Conservation (phyloP, 2,329 filamentous ascomycete species). For the Nemania serpens region DNA sequence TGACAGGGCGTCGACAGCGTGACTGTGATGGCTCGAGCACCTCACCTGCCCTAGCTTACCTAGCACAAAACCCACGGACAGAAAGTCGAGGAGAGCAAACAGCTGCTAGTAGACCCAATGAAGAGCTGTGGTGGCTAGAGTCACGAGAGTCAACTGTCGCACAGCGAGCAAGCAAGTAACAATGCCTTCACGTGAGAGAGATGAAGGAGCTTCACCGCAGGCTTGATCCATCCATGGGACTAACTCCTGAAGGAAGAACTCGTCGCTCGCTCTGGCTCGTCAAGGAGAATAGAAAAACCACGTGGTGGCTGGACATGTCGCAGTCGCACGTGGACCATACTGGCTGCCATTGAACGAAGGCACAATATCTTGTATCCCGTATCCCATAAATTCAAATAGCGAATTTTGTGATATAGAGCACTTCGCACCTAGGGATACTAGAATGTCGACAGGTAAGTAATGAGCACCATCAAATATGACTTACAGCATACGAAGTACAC, state of each 20-base stretch:
- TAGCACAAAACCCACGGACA: too few relatives aligned
- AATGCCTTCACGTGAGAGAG: neutral
- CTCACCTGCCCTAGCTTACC: too few relatives aligned
- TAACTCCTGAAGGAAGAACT: neutral
- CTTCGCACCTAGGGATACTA: too few relatives aligned
- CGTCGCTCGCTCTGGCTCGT: too few relatives aligned
- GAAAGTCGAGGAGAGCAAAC: neutral
- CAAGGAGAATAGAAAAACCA: neutral
- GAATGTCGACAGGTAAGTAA: too few relatives aligned
- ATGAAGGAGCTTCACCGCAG: neutral
- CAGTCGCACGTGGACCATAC: too few relatives aligned
- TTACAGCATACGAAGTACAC: too few relatives aligned
- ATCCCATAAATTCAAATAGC: too few relatives aligned
- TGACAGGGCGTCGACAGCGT: conserved; percentile 6
- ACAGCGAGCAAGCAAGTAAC: neutral
- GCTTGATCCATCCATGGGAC: neutral
- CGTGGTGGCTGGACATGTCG: neutral
- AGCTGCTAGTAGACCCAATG: neutral
- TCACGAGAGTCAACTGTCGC: neutral
- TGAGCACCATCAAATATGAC: too few relatives aligned
- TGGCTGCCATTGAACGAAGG: too few relatives aligned
- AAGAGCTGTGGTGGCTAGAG: neutral
- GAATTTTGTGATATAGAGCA: too few relatives aligned
- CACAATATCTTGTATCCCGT: too few relatives aligned
- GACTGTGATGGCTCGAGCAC: neutral